phyloP scores from a whole-genome alignment of 208 protist genomes.

The Trypanosomatidae sp. region DNA sequence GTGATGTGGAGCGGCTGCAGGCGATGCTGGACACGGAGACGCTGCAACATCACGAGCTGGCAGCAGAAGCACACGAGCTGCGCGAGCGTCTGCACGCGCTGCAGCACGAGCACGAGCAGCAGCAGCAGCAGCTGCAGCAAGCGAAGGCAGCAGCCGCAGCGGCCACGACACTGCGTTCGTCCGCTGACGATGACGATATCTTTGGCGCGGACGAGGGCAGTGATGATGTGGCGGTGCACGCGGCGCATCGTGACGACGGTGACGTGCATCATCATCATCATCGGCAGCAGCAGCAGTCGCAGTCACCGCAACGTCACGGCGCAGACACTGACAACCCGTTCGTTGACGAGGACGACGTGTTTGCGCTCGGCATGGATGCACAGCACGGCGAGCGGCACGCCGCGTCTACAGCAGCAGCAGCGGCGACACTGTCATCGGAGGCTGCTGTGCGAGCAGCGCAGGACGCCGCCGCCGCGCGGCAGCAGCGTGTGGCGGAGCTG shows the following conservation, averaged over 20 bases:
- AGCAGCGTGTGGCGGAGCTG: constrained; percentile 13
- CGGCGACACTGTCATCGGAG: too few species aligned
- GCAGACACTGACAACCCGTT: neutral
- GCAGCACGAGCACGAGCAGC: too few species aligned
- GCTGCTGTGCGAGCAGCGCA: too few species aligned
- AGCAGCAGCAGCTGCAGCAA: too few species aligned
- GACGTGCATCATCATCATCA: neutral
- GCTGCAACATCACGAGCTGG: constrained; percentile 5
- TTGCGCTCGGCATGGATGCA: too few species aligned
- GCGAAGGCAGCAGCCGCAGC: too few species aligned
- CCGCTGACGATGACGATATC: too few species aligned
- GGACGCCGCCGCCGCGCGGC: too few species aligned
- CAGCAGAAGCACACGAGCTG: constrained; percentile 18
- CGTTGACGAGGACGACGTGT: neutral
- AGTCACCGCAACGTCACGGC: neutral
- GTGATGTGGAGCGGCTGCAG: neutral
- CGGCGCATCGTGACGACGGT: neutral
- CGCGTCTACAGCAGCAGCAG: too few species aligned
- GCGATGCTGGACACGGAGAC: constrained; percentile 4
- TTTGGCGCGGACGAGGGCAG: constrained; percentile 2
- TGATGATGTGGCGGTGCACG: neutral
- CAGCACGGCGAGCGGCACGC: too few species aligned
- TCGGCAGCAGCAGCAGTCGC: neutral
- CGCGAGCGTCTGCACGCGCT: too few species aligned
- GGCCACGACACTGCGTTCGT: too few species aligned